A percentile compares a stretch with the other conserved stretches of the same genome.
Conservation (phyloP, 352 stramenopile genomes). For the Saprolegnia parasitica region DNA sequence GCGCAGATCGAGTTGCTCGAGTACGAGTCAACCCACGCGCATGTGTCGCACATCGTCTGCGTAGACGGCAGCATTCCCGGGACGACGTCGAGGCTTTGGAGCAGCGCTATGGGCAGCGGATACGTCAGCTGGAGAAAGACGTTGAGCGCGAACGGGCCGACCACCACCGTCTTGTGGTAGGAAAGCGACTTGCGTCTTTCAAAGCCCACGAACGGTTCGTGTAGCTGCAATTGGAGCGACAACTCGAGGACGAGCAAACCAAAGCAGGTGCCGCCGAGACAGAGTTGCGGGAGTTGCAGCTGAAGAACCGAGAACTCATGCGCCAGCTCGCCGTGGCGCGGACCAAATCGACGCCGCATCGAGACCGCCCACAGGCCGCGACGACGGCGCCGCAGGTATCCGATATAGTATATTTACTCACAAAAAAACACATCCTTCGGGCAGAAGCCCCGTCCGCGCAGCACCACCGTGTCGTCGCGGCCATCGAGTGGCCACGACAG, state of each 20-base stretch:
- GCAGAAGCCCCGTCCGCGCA: not conserved
- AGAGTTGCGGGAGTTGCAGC: constrained; percentile 54
- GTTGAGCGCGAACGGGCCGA: constrained; percentile 1
- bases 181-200: not conserved
- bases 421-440: not conserved
- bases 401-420: too few relatives aligned
- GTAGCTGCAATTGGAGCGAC: constrained; percentile 16
- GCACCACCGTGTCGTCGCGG: not conserved
- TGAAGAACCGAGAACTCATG: constrained; percentile 72
- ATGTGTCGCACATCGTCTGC: not conserved
- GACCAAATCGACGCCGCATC: constrained; percentile 33
- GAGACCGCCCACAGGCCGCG: not conserved
- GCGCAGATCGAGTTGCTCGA: constrained; percentile 20
- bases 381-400: too few relatives aligned
- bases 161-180: constrained; percentile 18
- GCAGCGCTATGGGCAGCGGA: constrained; percentile 13
- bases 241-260: not conserved
- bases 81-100: not conserved
- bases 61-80: not conserved
- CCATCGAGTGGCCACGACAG: constrained; percentile 1
- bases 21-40: too few relatives aligned
- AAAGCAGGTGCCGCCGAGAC: constrained; percentile 28
- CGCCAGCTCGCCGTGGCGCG: constrained; percentile 63
- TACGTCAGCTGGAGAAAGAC: constrained; percentile 24
- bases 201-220: not conserved